A percentile compares a stretch with the other conserved stretches of the same genome.
These are phyloP conservation scores for Xylaria sp. DNA, from an alignment of 495 filamentous ascomycete species.

Conservation along the genomic window DNA sequence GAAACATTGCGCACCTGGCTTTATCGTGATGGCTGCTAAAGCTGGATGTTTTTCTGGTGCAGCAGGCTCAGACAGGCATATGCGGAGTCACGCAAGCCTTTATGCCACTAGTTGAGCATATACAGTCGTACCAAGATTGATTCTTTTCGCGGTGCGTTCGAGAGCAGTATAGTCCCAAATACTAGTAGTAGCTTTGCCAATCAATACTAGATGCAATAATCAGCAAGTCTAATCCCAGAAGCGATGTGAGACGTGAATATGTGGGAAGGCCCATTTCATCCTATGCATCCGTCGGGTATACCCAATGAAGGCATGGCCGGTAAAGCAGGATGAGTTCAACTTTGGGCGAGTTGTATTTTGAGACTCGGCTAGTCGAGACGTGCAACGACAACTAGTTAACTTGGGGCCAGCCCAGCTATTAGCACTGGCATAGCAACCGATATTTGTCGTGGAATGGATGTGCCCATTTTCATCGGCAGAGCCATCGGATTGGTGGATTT, in stretches of 20 bases:
- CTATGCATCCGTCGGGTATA: neutral
- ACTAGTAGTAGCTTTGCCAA: neutral
- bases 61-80: neutral
- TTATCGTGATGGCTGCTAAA: neutral
- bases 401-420: neutral
- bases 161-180: neutral
- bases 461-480: neutral
- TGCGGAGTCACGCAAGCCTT: neutral
- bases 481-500: neutral
- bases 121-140: neutral
- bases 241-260: neutral
- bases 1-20: neutral
- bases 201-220: slow-evolving; percentile 17
- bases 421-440: neutral
- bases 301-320: neutral
- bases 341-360: neutral
- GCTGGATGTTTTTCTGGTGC: slow-evolving; percentile 15
- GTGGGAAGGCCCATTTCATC: neutral
- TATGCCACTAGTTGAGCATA: neutral
- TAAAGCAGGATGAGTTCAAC: neutral
- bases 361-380: neutral
- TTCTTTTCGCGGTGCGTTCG: slow-evolving; percentile 13
- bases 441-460: neutral
- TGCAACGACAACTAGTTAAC: neutral
- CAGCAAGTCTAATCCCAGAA: neutral